A percentile compares a stretch with the other conserved stretches of the same genome.
phyloP scores from a whole-genome alignment of 2,329 filamentous ascomycete species.

The Alternaria gansuensis region DNA sequence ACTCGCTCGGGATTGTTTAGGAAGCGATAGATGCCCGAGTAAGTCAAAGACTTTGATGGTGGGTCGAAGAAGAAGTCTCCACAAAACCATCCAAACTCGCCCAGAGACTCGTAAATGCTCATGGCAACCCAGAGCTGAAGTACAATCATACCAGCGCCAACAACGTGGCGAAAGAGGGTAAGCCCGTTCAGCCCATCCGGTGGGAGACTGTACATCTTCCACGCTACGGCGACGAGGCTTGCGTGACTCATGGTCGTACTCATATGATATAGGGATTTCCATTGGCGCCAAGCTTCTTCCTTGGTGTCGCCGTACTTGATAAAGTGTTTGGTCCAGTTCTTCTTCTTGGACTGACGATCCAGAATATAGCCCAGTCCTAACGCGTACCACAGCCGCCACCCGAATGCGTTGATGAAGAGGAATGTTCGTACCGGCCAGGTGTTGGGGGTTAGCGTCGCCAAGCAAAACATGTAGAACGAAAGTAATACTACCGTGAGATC shows the following conservation, averaged over 20 bases:
- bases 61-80: conserved; percentile 98
- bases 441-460: conserved; percentile 79
- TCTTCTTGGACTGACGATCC: conserved; percentile 84
- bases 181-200: conserved; percentile 87
- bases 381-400: conserved; percentile 92
- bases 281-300: conserved; percentile 94
- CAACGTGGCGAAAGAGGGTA: conserved; percentile 83
- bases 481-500: conserved; percentile 83
- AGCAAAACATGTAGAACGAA: conserved; percentile 74
- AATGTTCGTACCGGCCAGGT: conserved; percentile 77
- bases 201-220: conserved; percentile 95
- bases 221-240: conserved; percentile 88
- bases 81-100: conserved; percentile 97
- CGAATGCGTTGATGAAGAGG: conserved; percentile 80
- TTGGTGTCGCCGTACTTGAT: conserved; percentile 93
- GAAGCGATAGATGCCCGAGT: conserved; percentile 97
- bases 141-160: conserved; percentile 80
- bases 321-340: conserved; percentile 97
- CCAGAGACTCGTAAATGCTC: conserved; percentile 93
- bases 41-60: conserved; percentile 81
- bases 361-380: conserved; percentile 87
- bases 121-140: conserved; percentile 92
- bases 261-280: conserved; percentile 95
- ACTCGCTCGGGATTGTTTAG: conserved; percentile 97
- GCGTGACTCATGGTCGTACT: conserved; percentile 90